These are phyloP conservation scores for Euclidium syriacum DNA, from an alignment of 345 rosid species.

Conservation along the genomic window DNA sequence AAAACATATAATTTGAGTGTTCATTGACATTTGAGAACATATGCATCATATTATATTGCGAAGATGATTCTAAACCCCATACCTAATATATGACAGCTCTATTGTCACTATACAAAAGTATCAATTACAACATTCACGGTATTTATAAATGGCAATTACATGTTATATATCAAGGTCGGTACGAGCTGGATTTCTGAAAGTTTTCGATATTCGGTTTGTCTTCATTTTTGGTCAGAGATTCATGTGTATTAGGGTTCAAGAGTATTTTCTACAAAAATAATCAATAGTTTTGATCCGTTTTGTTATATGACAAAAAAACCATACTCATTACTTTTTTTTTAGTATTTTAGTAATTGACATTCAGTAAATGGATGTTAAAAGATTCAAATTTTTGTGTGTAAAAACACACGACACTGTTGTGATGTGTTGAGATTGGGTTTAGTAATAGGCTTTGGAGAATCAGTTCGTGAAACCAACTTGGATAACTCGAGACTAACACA, in stretches of 20 bases:
- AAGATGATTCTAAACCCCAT: constrained; percentile 12
- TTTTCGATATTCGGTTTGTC: background rate
- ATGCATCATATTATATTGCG: constrained; percentile 12
- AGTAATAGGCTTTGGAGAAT: too few species aligned
- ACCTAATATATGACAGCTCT: constrained; percentile 29
- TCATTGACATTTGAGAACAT: constrained; percentile 29
- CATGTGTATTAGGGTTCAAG: background rate
- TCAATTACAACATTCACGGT: background rate
- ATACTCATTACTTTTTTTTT: background rate
- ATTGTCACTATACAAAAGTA: constrained; percentile 9
- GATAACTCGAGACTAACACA: too few species aligned
- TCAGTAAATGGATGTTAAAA: background rate
- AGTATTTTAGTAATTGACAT: background rate
- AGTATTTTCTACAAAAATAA: too few species aligned
- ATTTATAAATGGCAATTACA: background rate
- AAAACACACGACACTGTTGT: too few species aligned
- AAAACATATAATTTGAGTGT: constrained; percentile 21
- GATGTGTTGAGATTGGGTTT: too few species aligned
- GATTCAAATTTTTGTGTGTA: background rate
- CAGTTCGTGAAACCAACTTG: too few species aligned
- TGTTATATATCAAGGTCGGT: background rate
- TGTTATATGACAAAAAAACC: background rate
- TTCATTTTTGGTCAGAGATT: background rate
- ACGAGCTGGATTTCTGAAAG: background rate
- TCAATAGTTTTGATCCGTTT: background rate